A percentile compares a stretch with the other conserved stretches of the same genome.
These are phyloP conservation scores for Phytopythium chamaehyphon DNA, from an alignment of 352 stramenopile species.

Conservation along the genomic window DNA sequence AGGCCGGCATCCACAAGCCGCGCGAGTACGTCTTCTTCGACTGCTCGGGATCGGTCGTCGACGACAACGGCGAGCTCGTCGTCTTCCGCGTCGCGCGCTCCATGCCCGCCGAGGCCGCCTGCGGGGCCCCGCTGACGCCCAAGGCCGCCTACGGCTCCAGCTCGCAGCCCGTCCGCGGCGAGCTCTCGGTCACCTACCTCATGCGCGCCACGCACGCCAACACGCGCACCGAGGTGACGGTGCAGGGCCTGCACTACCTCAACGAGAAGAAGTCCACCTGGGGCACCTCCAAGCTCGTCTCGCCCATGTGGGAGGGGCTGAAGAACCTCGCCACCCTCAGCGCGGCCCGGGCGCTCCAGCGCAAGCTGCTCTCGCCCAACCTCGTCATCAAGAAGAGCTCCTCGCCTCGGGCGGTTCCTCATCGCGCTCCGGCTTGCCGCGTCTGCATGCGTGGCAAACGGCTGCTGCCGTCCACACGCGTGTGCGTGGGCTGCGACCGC, in stretches of 20 bases:
- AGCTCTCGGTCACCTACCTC: slow-evolving; percentile 23
- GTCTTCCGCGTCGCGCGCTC: slow-evolving; percentile 22
- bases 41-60: slow-evolving; percentile 23
- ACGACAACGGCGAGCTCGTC: slow-evolving; percentile 26
- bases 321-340: slow-evolving; percentile 19
- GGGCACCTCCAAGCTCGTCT: slow-evolving; percentile 24
- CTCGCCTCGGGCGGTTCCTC: background rate
- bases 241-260: slow-evolving; percentile 24
- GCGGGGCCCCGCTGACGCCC: slow-evolving; percentile 14
- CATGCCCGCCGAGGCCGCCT: slow-evolving; percentile 36
- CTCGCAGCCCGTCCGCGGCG: slow-evolving; percentile 16
- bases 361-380: slow-evolving; percentile 4
- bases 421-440: slow-evolving; percentile 12
- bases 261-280: slow-evolving; percentile 19
- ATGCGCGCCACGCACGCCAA: slow-evolving; percentile 19
- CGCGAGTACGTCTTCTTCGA: slow-evolving; percentile 43
- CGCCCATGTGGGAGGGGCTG: slow-evolving; percentile 21
- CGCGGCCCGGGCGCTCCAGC: slow-evolving; percentile 20
- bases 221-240: slow-evolving; percentile 19
- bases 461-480: slow-evolving; percentile 15
- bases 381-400: slow-evolving; percentile 6
- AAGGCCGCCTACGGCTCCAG: slow-evolving; percentile 2
- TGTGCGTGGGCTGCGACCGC: slow-evolving; percentile 12
- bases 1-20: slow-evolving; percentile 20
- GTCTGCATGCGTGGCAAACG: slow-evolving; percentile 27